Conservation (phyloP, 257 asterid genomes). For the Salvia rosmarinus region DNA sequence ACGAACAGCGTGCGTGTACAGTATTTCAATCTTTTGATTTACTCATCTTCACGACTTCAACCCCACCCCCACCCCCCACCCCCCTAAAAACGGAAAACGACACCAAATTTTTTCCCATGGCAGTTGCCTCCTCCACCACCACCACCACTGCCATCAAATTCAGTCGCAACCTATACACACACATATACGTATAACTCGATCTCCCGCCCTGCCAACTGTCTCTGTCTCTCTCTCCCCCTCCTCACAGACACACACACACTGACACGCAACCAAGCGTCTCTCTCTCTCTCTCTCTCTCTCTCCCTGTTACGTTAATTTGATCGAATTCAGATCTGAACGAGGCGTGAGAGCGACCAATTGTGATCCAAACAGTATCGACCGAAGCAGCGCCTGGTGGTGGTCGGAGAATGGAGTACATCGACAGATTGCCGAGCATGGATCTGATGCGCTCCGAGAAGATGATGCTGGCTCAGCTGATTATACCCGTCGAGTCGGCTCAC, state of each 20-base stretch:
- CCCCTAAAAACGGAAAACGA: slow-evolving; percentile 31
- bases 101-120: slow-evolving; percentile 38
- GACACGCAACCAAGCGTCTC: slow-evolving; percentile 8
- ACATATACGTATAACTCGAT: slow-evolving; percentile 30
- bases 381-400: slow-evolving; percentile 35
- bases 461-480: slow-evolving; percentile 88
- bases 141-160: slow-evolving; percentile 35
- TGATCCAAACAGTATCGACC: slow-evolving; percentile 33
- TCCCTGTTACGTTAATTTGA: slow-evolving; percentile 26
- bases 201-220: slow-evolving; percentile 11
- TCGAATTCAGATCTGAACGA: slow-evolving; percentile 50
- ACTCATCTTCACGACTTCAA: slow-evolving; percentile 8
- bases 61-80: neutral
- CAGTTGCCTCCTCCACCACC: slow-evolving; percentile 38
- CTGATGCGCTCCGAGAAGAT: slow-evolving; percentile 99
- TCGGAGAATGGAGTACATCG: slow-evolving; percentile 76
- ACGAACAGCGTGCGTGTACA: slow-evolving; percentile 28
- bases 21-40: slow-evolving; percentile 23
- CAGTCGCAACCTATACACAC: slow-evolving; percentile 11
- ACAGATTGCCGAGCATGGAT: slow-evolving; percentile 88
- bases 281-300: neutral
- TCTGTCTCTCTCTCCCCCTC: neutral
- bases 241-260: slow-evolving; percentile 16
- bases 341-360: slow-evolving; percentile 22
- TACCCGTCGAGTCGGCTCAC: slow-evolving; percentile 97